Base-by-base conservation (phyloP, 805 yeast genomes). In the Saturnispora galanensis region DNA sequence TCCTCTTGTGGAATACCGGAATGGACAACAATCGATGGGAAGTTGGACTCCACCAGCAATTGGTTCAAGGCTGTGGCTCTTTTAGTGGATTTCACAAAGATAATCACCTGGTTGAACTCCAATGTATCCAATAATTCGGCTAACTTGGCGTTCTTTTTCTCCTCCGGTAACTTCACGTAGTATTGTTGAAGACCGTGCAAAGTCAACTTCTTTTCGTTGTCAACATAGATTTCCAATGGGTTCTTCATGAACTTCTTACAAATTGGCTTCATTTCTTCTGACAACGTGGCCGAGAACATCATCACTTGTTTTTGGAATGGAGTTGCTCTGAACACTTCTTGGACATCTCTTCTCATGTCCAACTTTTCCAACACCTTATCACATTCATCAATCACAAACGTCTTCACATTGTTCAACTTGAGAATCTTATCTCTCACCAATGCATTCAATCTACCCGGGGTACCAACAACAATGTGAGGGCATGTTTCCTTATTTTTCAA, bases 231-330 rank as follows among this genome's bases (percentile, higher is more conserved):
- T 72, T 90, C 98, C 66, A 93, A 76, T 53, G 98, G 97, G 58
- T 85, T 88, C 70, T 90, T 96, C 89, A 93, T 85, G 72, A 93
- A 90, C 71, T 90, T 88, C 74, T 89, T 90, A 74, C 97, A 90
- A 48, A 93, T 80, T 50, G 96, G 96, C 67, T 96, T 84, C 60
- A 90, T 87, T 63, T 90, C 97, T 63, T 78, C 85, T 39, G 95
- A 80, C 57, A 90, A 75, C 46, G 98, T 90, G 54, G 98, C 98
- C 49, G 96, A 84, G 68, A 90, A 90, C 96, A 90, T 90, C 97
- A 93, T 89, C 46, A 93, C 97, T 73, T 90, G 98, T 70, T 90
- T 90, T 66, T 90, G 96, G 69, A 85, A 95, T 54, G 98, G 98
- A 42, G 98, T 90, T 50, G 85, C 85, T 67, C 96, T 82, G 80